Evolutionary conservation across 2,329 filamentous ascomycete genomes (phyloP).

Genomic region (Furcasterigmium sp.): DNA sequence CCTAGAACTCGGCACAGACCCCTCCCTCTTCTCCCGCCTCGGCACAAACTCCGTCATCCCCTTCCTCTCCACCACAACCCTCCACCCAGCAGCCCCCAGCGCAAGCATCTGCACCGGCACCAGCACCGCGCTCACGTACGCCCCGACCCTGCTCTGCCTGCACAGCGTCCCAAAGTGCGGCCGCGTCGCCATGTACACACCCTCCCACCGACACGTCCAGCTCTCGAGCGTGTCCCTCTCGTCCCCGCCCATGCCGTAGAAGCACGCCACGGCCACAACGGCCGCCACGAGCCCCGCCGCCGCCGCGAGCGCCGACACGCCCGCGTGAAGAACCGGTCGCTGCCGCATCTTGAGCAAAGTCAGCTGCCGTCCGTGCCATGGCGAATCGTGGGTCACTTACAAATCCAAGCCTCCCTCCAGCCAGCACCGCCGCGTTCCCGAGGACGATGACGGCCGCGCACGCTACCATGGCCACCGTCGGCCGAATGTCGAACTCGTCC

Average conservation of each 20-base stretch:
- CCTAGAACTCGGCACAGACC: not conserved
- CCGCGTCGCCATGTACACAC: constrained; percentile 43
- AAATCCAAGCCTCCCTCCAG: constrained; percentile 39
- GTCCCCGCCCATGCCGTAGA: constrained; percentile 52
- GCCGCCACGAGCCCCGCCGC: constrained; percentile 29
- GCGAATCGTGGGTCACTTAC: constrained; percentile 41
- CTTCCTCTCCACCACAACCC: constrained; percentile 39
- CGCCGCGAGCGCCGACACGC: constrained; percentile 19
- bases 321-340: constrained; percentile 7
- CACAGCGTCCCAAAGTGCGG: constrained; percentile 55
- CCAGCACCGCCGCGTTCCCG: constrained; percentile 41
- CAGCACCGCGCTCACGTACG: constrained; percentile 50
- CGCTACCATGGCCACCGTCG: constrained; percentile 49
- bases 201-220: constrained; percentile 58
- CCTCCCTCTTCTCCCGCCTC: constrained; percentile 1
- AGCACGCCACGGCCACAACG: constrained; percentile 49
- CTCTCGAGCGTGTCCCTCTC: constrained; percentile 51
- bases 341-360: constrained; percentile 6
- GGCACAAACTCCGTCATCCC: not conserved
- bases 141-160: constrained; percentile 46
- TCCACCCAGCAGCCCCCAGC: constrained; percentile 39
- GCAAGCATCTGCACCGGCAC: constrained; percentile 50
- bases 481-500: constrained; percentile 48
- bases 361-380: not conserved
- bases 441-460: constrained; percentile 45